These are phyloP conservation scores for Madurella fahalii DNA, from an alignment of 2,329 filamentous ascomycete species.

Conservation along the genomic window DNA sequence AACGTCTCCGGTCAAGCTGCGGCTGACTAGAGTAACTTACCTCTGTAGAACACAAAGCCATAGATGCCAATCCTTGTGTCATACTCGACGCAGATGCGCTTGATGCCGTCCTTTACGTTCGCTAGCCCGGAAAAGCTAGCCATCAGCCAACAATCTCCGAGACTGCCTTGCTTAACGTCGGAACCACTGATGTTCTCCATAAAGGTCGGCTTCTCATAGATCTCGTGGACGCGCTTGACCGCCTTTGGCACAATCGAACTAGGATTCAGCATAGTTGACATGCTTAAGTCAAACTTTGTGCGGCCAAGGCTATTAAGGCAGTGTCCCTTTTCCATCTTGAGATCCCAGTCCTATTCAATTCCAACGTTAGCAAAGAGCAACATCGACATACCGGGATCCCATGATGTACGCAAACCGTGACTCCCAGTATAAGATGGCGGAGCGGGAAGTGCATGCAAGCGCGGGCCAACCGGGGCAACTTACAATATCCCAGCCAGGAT, in stretches of 20 bases:
- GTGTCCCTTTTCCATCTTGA: conserved; percentile 60
- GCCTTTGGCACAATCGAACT: conserved; percentile 60
- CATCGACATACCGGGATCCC: background rate
- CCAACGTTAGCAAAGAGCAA: background rate
- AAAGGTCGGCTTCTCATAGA: conserved; percentile 71
- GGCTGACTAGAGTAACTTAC: conserved; percentile 32
- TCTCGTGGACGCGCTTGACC: conserved; percentile 70
- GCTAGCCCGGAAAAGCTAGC: conserved; percentile 72
- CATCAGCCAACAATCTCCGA: conserved; percentile 83
- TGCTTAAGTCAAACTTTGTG: conserved; percentile 48
- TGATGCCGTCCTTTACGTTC: conserved; percentile 66
- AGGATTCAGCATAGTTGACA: conserved; percentile 42
- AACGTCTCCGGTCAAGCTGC: background rate
- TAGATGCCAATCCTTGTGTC: conserved; percentile 77
- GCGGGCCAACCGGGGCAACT: conserved; percentile 32
- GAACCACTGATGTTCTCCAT: conserved; percentile 60
- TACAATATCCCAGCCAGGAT: conserved; percentile 57
- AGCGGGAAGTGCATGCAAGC: background rate
- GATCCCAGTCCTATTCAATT: conserved; percentile 55
- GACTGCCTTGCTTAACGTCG: conserved; percentile 72
- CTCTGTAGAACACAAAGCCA: conserved; percentile 80
- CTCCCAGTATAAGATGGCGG: conserved; percentile 14
- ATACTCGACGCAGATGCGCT: conserved; percentile 70
- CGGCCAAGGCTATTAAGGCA: conserved; percentile 51
- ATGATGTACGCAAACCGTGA: background rate